Base-by-base conservation (phyloP, 1,139 yeast species). In the Yamadazyma membranifaciens region DNA sequence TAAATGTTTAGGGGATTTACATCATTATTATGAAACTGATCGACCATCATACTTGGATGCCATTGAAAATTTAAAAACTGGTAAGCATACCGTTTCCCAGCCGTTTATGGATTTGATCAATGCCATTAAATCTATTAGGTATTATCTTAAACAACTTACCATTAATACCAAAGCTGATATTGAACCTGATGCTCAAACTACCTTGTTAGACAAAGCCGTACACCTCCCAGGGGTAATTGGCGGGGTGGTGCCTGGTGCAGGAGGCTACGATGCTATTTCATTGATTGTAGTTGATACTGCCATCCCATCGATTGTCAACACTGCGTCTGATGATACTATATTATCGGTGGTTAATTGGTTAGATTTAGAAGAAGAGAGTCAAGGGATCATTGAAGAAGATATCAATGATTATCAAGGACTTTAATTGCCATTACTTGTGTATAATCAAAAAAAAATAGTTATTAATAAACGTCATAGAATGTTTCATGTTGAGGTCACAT, bases 221-320 rank as follows among this genome's bases (percentile, higher is more conserved):
- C 39, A 56, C 0, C 49, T 86, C 14, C 68, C 69, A 0, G 98
- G 98, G 10, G 94, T 89, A 32, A 55, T 91, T 16, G 95, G 96
- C 0, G 97, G 96, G 9, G 94, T 92, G 26, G 96, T 92, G 3
- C 98, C 98, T 0, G 98, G 98, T 2, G 98, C 98, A 0, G 98
- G 98, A 16, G 98, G 98, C 0, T 86, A 80, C 57, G 98, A 92
- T 66, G 98, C 98, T 0, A 78, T 92, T 31, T 78, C 95, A 45
- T 56, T 91, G 25, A 62, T 92, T 27, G 83, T 84, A 3, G 65
- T 77, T 3, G 81, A 75, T 24, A 59, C 62, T 1, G 62, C 78
- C 4, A 60, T 80, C 5, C 57, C 57, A 0, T 44, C 56, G 2
- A 66, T 87, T 34, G 52, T 62, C 11, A 43, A 47, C 3, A 53